Percentiles rank a stretch among this genome's conserved stretches.
phyloP scores from a whole-genome alignment of 805 yeast genomes.

The Pichia nakasei region DNA sequence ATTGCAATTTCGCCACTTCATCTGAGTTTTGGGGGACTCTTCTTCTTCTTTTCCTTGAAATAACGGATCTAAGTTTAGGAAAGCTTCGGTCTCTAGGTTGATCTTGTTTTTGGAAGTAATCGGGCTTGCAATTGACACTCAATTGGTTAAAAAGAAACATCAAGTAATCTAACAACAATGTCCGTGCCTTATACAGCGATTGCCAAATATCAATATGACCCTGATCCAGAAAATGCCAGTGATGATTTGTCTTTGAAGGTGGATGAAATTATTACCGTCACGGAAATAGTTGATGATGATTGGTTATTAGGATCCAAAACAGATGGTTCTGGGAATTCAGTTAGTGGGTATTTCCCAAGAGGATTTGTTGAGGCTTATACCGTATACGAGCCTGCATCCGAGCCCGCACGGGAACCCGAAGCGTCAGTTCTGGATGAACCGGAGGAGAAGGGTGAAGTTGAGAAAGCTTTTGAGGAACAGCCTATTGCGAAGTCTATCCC shows the following conservation, averaged over 20 bases:
- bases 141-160: background rate
- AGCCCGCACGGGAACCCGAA: background rate
- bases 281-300: constrained; percentile 78
- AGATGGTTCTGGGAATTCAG: constrained; percentile 33
- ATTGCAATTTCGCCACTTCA: background rate
- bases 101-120: too few relatives aligned
- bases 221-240: constrained; percentile 46
- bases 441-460: background rate
- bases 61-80: too few relatives aligned
- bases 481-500: background rate
- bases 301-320: constrained; percentile 74
- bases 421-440: background rate
- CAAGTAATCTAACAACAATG: background rate
- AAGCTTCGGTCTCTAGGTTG: too few relatives aligned
- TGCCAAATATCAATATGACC: constrained; percentile 25
- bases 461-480: background rate
- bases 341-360: constrained; percentile 79
- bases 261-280: constrained; percentile 67
- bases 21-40: too few relatives aligned
- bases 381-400: background rate
- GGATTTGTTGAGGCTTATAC: constrained; percentile 52
- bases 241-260: constrained; percentile 72
- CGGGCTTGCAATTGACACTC: background rate
- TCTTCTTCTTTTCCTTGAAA: too few relatives aligned
- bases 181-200: constrained; percentile 23